Evolutionary conservation across 257 asterid species (phyloP), one percentile per base, ranked within the genome.

Genomic region (Leptodermis oblonga): DNA sequence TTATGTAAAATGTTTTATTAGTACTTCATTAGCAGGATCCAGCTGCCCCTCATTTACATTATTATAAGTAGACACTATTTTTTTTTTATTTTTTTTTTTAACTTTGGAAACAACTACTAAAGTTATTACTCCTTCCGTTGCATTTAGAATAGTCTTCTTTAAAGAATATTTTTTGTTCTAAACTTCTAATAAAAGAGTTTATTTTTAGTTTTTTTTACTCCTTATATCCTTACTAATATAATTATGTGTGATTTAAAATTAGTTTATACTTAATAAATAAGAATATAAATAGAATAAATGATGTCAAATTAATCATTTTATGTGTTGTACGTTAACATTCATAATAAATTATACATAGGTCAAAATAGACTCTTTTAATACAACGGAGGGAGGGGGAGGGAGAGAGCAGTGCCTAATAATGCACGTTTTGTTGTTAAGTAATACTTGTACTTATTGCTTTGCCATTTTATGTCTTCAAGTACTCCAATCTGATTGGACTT

Each of bases 21-120:
- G 23, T 22, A 64, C 22, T 22, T 25, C n/a, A 42, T 14, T 42
- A 64, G 69, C 54, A 42, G 69, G 69, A 64, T 42, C 54, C 69
- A 64, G 69, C 69, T 42, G 54, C 20, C 5, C 20, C n/a, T 56
- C 62, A 56, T 30, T 2, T 22, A n/a, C 56, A 18, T 23, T n/a
- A 18, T 23, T 7, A 51, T n/a, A 48, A 2, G 17, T 17, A 6
- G 39, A n/a, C n/a, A n/a, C n/a, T n/a, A 4, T 49, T 49, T 49
- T 18, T 7, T 49, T 49, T 12, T 52, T 52, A 48, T 14, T 48
- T 23, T n/a, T 48, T 3, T 15, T 48, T 48, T 48, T 7, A n/a
- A n/a, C n/a, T n/a, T n/a, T n/a, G n/a, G n/a, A n/a, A n/a, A n/a
- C n/a, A n/a, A n/a, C n/a, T n/a, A n/a, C n/a, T n/a, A n/a, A n/a